Evolutionary conservation across 441 rosid genomes (phyloP), one percentile per base, ranked within the genome.

Genomic region (Eruca vesicaria): DNA sequence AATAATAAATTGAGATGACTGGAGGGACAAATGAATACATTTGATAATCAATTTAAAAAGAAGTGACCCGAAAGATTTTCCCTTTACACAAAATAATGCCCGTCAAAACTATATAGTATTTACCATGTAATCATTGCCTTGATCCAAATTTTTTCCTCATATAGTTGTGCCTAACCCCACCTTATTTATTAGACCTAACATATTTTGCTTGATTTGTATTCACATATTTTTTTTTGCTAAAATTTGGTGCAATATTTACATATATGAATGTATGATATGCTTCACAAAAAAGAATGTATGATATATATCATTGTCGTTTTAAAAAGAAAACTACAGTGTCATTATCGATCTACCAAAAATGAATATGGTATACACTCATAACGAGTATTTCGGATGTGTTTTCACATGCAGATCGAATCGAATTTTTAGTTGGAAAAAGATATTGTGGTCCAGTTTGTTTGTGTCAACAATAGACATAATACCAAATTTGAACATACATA

Each of bases 41-140:
- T 68, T 73, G 66, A 62, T 68, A 41, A 20, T 72, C 26, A 78
- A 66, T 72, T 59, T 52, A 14, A 36, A 36, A 20, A 12, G 7
- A 20, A 71, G 59, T 73, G 73, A 26, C 64, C 76, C 76, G 72
- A 9, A 15, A 66, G 77, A 78, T 72, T 72, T 69, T 68, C 63
- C 65, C 56, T 9, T 3, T 60, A 20, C 69, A 59, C 67, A 64
- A 70, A 70, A 70, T 71, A 77, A 66, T 31, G 29, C 71, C 56
- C 21, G 9, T 76, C 59, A 33, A 23, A 45, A 48, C 15, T 57
- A 58, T n/a, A n/a, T n/a, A n/a, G n/a, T n/a, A n/a, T 71, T 57
- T 71, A 66, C 71, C 63, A 41, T n/a, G 12, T 52, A 10, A 76
- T 63, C 33, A 76, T 70, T 77, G 63, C 68, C 19, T 45, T 65